A percentile compares a stretch with the other conserved stretches of the same genome.
Evolutionary conservation across 129 eudicot species (phyloP).

Genomic region (Gnaphalium uliginosum): DNA sequence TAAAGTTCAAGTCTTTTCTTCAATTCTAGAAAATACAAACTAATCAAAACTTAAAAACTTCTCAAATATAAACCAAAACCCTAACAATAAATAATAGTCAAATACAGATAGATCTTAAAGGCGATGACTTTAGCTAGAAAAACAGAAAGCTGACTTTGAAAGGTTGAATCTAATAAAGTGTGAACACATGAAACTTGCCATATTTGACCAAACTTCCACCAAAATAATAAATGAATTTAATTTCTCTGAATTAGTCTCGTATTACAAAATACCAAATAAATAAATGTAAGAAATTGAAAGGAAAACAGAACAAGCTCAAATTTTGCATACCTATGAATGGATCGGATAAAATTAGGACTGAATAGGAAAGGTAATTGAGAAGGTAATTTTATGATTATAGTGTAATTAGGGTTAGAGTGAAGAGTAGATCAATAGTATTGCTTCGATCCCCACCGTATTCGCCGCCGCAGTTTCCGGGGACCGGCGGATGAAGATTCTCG

Average conservation of each 20-base stretch:
- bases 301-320: neutral
- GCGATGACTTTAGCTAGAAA: neutral
- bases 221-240: neutral
- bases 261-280: neutral
- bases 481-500: neutral
- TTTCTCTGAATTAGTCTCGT: constrained; percentile 18
- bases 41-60: neutral
- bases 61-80: neutral
- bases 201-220: constrained; percentile 26
- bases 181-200: constrained; percentile 23
- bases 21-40: neutral
- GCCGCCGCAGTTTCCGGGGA: constrained; percentile 13
- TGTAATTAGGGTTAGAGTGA: constrained; percentile 5
- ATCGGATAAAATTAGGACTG: neutral
- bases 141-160: constrained; percentile 16
- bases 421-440: constrained; percentile 11
- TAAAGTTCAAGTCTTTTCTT: neutral
- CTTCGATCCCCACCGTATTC: constrained; percentile 11
- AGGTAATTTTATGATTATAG: neutral
- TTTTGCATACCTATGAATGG: constrained; percentile 7
- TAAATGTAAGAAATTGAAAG: neutral
- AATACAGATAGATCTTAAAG: constrained; percentile 11
- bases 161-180: constrained; percentile 27
- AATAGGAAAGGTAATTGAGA: neutral
- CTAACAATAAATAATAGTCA: neutral